A percentile compares a stretch with the other conserved stretches of the same genome.
phyloP scores from a whole-genome alignment of 306 rosid genomes.

The Ochetophila trinervis region DNA sequence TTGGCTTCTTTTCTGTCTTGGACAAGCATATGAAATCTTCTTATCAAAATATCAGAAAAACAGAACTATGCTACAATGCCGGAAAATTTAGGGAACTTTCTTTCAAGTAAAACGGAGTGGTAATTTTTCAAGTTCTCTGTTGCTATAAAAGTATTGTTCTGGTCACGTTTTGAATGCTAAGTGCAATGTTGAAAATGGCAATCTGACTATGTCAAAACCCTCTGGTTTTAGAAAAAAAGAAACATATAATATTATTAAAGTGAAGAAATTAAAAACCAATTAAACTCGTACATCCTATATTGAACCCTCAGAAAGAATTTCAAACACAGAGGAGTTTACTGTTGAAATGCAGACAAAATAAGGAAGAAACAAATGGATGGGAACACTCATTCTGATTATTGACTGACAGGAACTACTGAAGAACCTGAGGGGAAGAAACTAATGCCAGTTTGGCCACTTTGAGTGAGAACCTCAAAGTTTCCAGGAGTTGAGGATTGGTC shows the following conservation, averaged over 20 bases:
- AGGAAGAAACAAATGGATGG: background rate
- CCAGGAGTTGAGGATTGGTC: constrained; percentile 44
- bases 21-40: too few relatives aligned
- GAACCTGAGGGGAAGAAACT: constrained; percentile 13
- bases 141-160: background rate
- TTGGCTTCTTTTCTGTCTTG: too few relatives aligned
- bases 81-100: too few relatives aligned
- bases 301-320: background rate
- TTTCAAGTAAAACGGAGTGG: background rate
- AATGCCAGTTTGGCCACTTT: constrained; percentile 42
- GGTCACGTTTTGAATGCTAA: constrained; percentile 35
- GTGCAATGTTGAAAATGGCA: too few relatives aligned
- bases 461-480: constrained; percentile 51
- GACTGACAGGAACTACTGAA: background rate
- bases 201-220: too few relatives aligned
- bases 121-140: background rate
- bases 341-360: constrained; percentile 10
- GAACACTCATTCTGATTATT: background rate
- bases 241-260: too few relatives aligned
- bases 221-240: too few relatives aligned
- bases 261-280: background rate
- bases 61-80: too few relatives aligned
- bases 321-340: constrained; percentile 2
- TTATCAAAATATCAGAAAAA: too few relatives aligned
- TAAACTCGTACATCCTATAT: background rate